Evolutionary conservation across 345 rosid genomes (phyloP).

Genomic region (Syzygium aqueum): DNA sequence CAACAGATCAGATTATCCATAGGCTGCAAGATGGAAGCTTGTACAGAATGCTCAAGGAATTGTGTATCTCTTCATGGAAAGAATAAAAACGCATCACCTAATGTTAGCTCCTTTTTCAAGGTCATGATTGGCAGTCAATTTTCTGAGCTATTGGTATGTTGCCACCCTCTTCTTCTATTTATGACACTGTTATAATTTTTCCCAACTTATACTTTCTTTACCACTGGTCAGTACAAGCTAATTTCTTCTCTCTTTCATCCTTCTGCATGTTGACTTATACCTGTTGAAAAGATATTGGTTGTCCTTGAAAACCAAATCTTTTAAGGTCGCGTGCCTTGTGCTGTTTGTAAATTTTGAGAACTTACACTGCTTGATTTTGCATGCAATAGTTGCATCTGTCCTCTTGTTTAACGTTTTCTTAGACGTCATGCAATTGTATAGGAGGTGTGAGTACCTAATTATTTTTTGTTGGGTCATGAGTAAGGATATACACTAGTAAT

Average conservation of each 20-base stretch:
- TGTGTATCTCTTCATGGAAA: conserved; percentile 12
- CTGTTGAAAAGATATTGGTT: background rate
- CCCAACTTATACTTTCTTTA: background rate
- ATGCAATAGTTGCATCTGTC: background rate
- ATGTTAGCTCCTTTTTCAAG: conserved; percentile 25
- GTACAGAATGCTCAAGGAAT: conserved; percentile 13
- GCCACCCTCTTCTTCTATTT: background rate
- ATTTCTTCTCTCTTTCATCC: background rate
- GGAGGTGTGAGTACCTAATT: background rate
- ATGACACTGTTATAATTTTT: no score
- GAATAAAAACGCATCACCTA: conserved; percentile 1
- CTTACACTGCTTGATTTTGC: background rate
- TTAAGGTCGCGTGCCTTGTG: background rate
- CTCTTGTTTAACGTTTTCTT: background rate
- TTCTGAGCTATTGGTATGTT: conserved; percentile 20
- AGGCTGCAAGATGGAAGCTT: conserved; percentile 10
- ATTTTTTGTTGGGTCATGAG: background rate
- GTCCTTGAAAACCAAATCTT: background rate
- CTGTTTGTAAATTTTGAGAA: background rate
- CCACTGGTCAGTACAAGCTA: background rate
- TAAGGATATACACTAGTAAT: background rate
- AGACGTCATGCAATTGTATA: background rate
- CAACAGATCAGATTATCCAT: background rate
- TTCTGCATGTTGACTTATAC: background rate
- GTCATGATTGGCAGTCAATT: conserved; percentile 20